Base-by-base conservation (phyloP, 192 early-diverging fungal species). In the Coemansia sp. region DNA sequence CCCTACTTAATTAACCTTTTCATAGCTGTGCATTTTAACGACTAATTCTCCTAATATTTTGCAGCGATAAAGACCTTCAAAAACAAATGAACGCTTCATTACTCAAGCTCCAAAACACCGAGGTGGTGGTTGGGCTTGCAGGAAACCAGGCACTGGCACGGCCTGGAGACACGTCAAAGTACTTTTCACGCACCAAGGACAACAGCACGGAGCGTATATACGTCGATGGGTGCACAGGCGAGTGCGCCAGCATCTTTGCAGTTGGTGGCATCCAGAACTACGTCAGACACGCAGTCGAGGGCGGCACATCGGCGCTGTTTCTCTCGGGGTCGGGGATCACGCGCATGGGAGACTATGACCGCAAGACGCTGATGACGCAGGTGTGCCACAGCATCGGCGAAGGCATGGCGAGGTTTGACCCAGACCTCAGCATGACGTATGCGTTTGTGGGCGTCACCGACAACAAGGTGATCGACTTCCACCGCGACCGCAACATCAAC, bases 401-500 rank as follows among this genome's bases (percentile, higher is more conserved):
- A 31, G 61, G 58, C 54, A 81, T 81, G 71, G 58, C 65, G 22
- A 61, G 61, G 23, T 61, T 55, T 30, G 72, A 81, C 50, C 67
- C 76, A 14, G 77, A 80, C 45, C 28, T 81, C 54, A 68, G 68
- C 65, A 81, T 81, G 72, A 81, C 78, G 15, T 81, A 81, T 33
- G 72, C 72, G 15, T 81, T 75, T 58, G 59, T 81, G 33, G 78
- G 78, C 8, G 38, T 81, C 8, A 81, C 78, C 1, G 78, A 81
- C 61, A 55, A 33, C 62, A 70, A 71, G 38, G 54, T 75, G 10
- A 61, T 81, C 13, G 72, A 81, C 59, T 69, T 81, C 15, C 72
- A 75, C 44, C 57, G 66, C 29, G 78, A 75, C 55, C 65, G 72
- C 33, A 72, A 31, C 38, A 61, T 81, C 10, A 59, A 33, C 29